Base-by-base conservation (phyloP, 2,329 filamentous ascomycete species). In the Chaetothyriales sp. region DNA sequence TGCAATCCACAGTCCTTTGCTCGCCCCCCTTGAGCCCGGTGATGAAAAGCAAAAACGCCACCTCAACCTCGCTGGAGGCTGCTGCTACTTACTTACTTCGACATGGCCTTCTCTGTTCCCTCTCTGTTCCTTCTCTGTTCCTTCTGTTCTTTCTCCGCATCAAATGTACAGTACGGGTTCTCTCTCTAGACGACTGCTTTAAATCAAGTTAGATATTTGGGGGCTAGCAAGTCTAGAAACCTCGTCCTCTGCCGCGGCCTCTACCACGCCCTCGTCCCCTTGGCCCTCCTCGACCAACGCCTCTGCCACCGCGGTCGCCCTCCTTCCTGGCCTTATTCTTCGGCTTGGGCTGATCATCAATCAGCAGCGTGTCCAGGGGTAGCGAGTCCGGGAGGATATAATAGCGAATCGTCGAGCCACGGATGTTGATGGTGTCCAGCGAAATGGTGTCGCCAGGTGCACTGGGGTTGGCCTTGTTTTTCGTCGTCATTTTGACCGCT, bases 301-400 rank as follows among this genome's bases (percentile, higher is more conserved):
- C 61, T 40, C 75, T 69, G 43, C 73, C 70, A 66, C 46, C 73
- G 66, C 45, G 75, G 70, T 72, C 70, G 44, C 66, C 77, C 73
- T 97, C 92, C 77, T 98, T 98, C 66, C 90, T 81, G 22, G 92
- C 90, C 82, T 98, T 98, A 75, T 98, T 98, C 85, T 97, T 97
- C 56, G 92, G 90, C 77, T 98, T 98, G 49, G 90, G 89, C 64
- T 88, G 82, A 71, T 98, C 92, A 68, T 98, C 92, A 62, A 98
- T 89, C 56, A 98, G 78, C 50, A 98, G 78, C 43, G 90, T 95
- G 70, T 98, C 92, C 59, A 98, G 79, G 43, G 90, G 90, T 64
- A 98, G 78, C 58, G 86, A 92, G 73, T 98, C 92, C 52, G 92
- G 92, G 9, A 98, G 83, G 67, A 98, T 95, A 68, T 86, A 90